phyloP scores from a whole-genome alignment of 2,329 filamentous ascomycete genomes.

The Colletotrichum theobromicola region DNA sequence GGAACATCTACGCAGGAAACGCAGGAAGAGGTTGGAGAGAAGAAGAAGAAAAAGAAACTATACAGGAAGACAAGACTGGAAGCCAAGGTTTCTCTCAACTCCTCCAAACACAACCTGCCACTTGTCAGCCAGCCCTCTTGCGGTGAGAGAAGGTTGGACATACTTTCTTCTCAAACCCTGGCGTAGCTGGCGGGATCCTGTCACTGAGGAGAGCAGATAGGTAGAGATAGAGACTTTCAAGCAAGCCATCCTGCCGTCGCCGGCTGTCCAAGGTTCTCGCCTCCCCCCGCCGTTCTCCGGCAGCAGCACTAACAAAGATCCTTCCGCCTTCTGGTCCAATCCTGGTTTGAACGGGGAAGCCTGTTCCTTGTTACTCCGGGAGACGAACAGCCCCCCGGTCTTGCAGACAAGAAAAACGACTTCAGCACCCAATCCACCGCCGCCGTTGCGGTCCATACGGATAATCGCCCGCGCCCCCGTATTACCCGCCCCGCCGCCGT shows the following conservation, averaged over 20 bases:
- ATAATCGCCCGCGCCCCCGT: background rate
- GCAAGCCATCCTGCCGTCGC: background rate
- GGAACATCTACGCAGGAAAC: background rate
- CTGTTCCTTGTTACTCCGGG: background rate
- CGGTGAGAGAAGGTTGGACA: too few species aligned
- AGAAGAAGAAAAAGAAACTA: background rate
- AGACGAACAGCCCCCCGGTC: background rate
- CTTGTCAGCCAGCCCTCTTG: too few species aligned
- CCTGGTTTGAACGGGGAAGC: background rate
- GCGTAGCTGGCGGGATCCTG: background rate
- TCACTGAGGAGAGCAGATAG: background rate
- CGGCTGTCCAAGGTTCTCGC: too few species aligned
- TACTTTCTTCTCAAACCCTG: too few species aligned
- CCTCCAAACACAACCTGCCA: background rate
- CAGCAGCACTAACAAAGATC: background rate
- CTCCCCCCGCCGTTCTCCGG: background rate
- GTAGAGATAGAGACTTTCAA: background rate
- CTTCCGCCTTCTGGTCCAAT: background rate
- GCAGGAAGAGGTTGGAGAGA: background rate
- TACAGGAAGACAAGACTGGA: rapidly evolving
- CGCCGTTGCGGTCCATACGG: background rate
- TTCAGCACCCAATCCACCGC: background rate
- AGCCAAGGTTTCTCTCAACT: background rate
- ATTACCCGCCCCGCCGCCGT: background rate
- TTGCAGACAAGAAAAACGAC: background rate